phyloP scores from a whole-genome alignment of 768 basidiomycete species.

The Auricularia heimuer region DNA sequence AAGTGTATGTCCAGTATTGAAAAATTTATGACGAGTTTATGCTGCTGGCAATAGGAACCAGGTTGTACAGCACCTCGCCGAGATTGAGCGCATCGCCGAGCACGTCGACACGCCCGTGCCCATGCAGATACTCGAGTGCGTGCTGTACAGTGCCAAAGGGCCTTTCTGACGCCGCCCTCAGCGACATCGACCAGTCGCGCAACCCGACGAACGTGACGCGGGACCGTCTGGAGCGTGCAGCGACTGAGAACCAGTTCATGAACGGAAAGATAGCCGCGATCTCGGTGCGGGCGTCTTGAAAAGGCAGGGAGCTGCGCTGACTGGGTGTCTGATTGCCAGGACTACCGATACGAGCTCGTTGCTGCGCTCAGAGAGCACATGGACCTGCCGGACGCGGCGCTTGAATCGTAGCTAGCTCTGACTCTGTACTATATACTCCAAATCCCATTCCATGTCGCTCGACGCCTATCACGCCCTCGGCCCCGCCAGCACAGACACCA shows the following conservation, averaged over 20 bases:
- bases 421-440: neutral
- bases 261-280: slow-evolving; percentile 79
- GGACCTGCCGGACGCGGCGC: neutral
- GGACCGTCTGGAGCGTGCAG: slow-evolving; percentile 70
- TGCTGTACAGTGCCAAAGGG: neutral
- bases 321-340: neutral
- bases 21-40: neutral
- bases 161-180: slow-evolving; percentile 6
- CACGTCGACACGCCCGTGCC: slow-evolving; percentile 57
- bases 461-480: slow-evolving; percentile 27
- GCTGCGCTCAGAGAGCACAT: neutral
- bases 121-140: slow-evolving; percentile 41
- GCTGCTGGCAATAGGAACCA: slow-evolving; percentile 44
- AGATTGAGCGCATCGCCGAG: slow-evolving; percentile 60
- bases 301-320: neutral
- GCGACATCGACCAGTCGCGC: slow-evolving; percentile 68
- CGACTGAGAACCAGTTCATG: slow-evolving; percentile 87
- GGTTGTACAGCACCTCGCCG: slow-evolving; percentile 55
- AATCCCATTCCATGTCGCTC: neutral
- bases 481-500: slow-evolving; percentile 34
- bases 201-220: slow-evolving; percentile 78
- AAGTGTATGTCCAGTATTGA: neutral
- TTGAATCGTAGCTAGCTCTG: neutral
- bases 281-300: slow-evolving; percentile 33
- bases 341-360: neutral